phyloP scores from a whole-genome alignment of 441 rosid species.

The Jatropha multifida region DNA sequence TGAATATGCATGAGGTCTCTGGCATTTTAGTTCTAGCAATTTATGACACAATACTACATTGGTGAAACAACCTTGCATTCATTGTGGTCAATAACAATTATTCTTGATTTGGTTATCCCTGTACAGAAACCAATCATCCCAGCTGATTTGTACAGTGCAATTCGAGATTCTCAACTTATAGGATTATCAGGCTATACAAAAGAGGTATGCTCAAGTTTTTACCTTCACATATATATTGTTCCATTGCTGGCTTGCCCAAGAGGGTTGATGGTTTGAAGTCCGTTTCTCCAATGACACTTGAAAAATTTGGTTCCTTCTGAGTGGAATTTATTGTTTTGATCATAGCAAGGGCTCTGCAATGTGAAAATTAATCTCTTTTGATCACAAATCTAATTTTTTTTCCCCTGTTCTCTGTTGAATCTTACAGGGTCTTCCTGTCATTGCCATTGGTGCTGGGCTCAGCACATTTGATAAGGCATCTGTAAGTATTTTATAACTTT shows the following conservation, averaged over 20 bases:
- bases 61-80: background rate
- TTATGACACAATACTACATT: background rate
- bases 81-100: background rate
- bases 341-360: background rate
- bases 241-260: background rate
- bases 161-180: conserved; percentile 83
- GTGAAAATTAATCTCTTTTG: background rate
- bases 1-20: conserved; percentile 2
- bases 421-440: conserved; percentile 83
- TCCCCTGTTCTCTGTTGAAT: conserved; percentile 19
- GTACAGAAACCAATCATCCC: conserved; percentile 85
- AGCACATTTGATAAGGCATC: conserved; percentile 95
- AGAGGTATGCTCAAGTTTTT: conserved; percentile 53
- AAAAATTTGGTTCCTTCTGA: background rate
- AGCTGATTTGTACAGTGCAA: conserved; percentile 58
- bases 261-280: background rate
- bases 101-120: conserved; percentile 3
- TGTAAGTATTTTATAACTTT: conserved; percentile 44
- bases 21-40: background rate
- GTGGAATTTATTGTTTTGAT: background rate
- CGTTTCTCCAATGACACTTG: background rate
- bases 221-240: background rate
- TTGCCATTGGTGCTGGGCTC: conserved; percentile 78
- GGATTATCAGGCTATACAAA: conserved; percentile 89
- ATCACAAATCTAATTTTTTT: conserved; percentile 12